Percentiles rank a stretch among this genome's conserved stretches.
Evolutionary conservation across 306 rosid genomes (phyloP).

Genomic region (Trichosanthes cucumerina): DNA sequence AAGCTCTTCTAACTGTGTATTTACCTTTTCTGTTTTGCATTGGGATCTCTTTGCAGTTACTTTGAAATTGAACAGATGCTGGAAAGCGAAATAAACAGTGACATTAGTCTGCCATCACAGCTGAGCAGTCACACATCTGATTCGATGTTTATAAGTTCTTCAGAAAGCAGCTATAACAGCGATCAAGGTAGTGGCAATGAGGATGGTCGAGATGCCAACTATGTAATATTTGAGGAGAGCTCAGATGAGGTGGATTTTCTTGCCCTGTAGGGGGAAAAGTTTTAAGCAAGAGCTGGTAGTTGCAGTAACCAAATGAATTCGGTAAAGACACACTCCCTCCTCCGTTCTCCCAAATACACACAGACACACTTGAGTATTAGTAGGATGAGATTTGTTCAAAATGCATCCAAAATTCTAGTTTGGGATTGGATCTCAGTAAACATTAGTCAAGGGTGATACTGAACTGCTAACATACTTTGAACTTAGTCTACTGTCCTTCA

Average conservation of each 20-base stretch:
- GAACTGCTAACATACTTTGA: background rate
- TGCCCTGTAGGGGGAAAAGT: constrained; percentile 26
- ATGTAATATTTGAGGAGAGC: constrained; percentile 60
- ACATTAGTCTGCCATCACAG: constrained; percentile 57
- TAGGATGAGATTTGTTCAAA: background rate
- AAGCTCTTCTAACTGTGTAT: background rate
- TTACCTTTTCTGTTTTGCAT: constrained; percentile 11
- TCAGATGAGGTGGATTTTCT: constrained; percentile 77
- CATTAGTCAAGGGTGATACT: background rate
- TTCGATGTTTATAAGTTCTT: constrained; percentile 63
- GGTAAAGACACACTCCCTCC: constrained; percentile 27
- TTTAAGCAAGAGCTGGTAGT: constrained; percentile 22
- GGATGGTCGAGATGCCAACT: constrained; percentile 60
- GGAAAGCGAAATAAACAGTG: constrained; percentile 60
- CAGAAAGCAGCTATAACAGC: constrained; percentile 85
- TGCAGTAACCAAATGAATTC: constrained; percentile 25
- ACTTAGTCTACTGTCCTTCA: background rate
- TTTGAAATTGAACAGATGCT: constrained; percentile 51
- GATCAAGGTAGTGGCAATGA: constrained; percentile 97
- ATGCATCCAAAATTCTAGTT: background rate
- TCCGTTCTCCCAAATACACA: constrained; percentile 1
- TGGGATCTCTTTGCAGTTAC: constrained; percentile 54
- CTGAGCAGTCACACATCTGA: constrained; percentile 62
- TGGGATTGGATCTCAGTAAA: background rate
- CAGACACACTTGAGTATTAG: background rate